Evolutionary conservation across 2,329 filamentous ascomycete species (phyloP).

Genomic region (Stachybotrys echinatus): DNA sequence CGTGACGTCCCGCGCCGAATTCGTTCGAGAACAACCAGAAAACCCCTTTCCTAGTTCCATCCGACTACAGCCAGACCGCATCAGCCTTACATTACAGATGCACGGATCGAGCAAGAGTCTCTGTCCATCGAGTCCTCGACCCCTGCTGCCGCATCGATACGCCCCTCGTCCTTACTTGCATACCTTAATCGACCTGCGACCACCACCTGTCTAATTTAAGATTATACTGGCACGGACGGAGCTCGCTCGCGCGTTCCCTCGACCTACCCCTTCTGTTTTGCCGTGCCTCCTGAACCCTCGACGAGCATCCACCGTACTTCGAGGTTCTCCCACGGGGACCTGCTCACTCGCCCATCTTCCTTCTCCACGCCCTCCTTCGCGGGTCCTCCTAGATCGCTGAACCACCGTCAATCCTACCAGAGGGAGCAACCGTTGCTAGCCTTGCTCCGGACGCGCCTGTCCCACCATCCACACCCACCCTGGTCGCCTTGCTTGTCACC

Average conservation of each 20-base stretch:
- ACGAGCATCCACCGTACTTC: not conserved
- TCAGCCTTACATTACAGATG: too few species aligned
- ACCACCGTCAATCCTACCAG: not conserved
- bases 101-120: too few species aligned
- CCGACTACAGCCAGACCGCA: too few species aligned
- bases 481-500: not conserved
- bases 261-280: too few species aligned
- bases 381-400: not conserved
- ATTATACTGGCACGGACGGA: not conserved
- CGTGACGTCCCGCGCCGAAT: not conserved
- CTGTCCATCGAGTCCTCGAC: not conserved
- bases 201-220: not conserved
- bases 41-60: too few species aligned
- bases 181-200: not conserved
- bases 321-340: not conserved
- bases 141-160: not conserved
- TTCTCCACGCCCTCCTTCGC: not conserved
- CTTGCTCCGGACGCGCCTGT: not conserved
- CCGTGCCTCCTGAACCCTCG: too few species aligned
- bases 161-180: not conserved
- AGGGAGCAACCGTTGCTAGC: not conserved
- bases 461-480: not conserved
- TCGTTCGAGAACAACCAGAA: not conserved
- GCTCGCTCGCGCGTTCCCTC: not conserved
- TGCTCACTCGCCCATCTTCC: not conserved